phyloP scores from a whole-genome alignment of 176 grass and related monocot genomes.

The Puya raimondii region DNA sequence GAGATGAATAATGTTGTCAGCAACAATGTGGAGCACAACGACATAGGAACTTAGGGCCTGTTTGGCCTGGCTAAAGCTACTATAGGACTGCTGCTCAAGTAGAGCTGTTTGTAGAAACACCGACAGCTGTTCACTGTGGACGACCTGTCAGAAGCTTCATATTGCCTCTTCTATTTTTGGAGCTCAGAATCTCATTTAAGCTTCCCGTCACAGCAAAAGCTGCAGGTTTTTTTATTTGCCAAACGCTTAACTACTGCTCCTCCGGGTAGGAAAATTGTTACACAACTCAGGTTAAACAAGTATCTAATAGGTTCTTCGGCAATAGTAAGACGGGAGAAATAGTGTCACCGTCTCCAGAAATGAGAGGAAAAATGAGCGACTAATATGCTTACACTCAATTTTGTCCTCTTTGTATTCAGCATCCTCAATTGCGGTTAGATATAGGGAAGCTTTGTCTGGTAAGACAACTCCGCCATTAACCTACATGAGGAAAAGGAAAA shows the following conservation, averaged over 20 bases:
- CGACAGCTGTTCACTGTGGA: too few species aligned
- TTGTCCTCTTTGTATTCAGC: constrained; percentile 93
- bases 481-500: constrained; percentile 29
- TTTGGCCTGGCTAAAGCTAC: too few species aligned
- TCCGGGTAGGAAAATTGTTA: too few species aligned
- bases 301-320: background rate
- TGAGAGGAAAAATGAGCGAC: background rate
- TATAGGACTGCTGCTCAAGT: too few species aligned
- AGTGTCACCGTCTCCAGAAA: background rate
- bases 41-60: background rate
- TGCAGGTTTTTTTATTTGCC: too few species aligned
- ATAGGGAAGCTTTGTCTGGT: constrained; percentile 80
- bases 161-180: too few species aligned
- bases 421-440: constrained; percentile 94
- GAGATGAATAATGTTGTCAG: background rate
- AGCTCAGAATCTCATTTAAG: too few species aligned
- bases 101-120: too few species aligned
- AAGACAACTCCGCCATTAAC: constrained; percentile 57
- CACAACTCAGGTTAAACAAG: too few species aligned
- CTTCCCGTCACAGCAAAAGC: too few species aligned
- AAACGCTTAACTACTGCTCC: too few species aligned
- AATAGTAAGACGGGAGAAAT: background rate
- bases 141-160: too few species aligned
- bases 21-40: background rate
- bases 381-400: constrained; percentile 63